A percentile compares a stretch with the other conserved stretches of the same genome.
phyloP scores from a whole-genome alignment of 2,329 filamentous ascomycete genomes.

The Scedosporium apiospermum region DNA sequence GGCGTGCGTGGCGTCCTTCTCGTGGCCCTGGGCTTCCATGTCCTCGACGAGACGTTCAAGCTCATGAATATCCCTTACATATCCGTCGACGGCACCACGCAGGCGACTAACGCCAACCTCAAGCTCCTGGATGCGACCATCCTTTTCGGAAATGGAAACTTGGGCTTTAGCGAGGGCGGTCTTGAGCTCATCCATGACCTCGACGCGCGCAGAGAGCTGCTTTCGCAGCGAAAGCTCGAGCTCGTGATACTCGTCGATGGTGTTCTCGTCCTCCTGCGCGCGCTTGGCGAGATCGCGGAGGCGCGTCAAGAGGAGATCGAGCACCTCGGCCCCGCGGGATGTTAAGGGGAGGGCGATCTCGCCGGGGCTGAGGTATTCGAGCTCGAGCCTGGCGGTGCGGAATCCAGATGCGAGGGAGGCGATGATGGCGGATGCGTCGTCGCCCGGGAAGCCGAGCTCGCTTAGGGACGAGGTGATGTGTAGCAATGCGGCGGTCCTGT shows the following conservation, averaged over 20 bases:
- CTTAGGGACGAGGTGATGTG: slow-evolving; percentile 35
- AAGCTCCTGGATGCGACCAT: slow-evolving; percentile 30
- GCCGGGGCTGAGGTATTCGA: slow-evolving; percentile 52
- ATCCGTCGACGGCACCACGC: slow-evolving; percentile 40
- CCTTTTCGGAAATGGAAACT: background rate
- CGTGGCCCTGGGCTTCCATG: slow-evolving; percentile 31
- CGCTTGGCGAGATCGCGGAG: slow-evolving; percentile 39
- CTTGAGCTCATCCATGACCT: slow-evolving; percentile 38
- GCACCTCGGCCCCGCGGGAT: slow-evolving; percentile 42
- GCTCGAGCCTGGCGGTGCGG: slow-evolving; percentile 47
- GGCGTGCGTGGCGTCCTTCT: slow-evolving; percentile 19
- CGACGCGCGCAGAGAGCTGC: slow-evolving; percentile 44
- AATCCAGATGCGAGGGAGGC: slow-evolving; percentile 37
- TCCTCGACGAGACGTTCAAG: slow-evolving; percentile 41
- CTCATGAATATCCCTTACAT: slow-evolving; percentile 42
- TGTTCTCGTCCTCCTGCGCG: slow-evolving; percentile 38
- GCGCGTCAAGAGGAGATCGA: slow-evolving; percentile 42
- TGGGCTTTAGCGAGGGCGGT: slow-evolving; percentile 27
- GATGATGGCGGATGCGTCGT: slow-evolving; percentile 39
- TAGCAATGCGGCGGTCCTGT: slow-evolving; percentile 36
- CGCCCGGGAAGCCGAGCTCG: slow-evolving; percentile 40
- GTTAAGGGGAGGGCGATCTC: slow-evolving; percentile 44
- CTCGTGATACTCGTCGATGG: slow-evolving; percentile 50
- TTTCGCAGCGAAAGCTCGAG: slow-evolving; percentile 45
- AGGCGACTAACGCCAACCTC: slow-evolving; percentile 41